These are phyloP conservation scores for Phytophthora aleatoria DNA, from an alignment of 352 stramenopile species.

Conservation along the genomic window DNA sequence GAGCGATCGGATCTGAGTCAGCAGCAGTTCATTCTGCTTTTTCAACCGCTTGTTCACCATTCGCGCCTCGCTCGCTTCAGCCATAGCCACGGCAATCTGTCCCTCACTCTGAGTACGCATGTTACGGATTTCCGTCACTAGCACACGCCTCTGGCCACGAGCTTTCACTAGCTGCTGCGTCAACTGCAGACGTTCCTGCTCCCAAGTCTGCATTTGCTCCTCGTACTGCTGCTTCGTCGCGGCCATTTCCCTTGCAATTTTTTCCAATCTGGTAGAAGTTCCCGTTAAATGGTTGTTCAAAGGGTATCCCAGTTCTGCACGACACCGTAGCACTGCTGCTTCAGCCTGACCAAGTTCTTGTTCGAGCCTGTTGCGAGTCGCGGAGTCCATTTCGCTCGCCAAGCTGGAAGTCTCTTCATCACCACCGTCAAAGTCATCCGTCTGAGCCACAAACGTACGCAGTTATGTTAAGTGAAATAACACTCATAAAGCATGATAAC, in stretches of 20 bases:
- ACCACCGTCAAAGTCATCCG: conserved; percentile 63
- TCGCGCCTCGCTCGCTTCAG: conserved; percentile 82
- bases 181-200: conserved; percentile 57
- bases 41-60: conserved; percentile 87
- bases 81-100: conserved; percentile 82
- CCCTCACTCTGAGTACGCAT: conserved; percentile 76
- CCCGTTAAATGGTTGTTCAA: conserved; percentile 77
- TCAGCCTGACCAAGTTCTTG: conserved; percentile 78
- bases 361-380: conserved; percentile 56
- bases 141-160: conserved; percentile 75
- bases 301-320: conserved; percentile 76
- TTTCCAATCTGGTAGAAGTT: conserved; percentile 75
- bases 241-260: conserved; percentile 75
- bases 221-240: conserved; percentile 74
- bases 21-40: conserved; percentile 80
- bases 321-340: conserved; percentile 67
- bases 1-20: conserved; percentile 80
- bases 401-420: conserved; percentile 32
- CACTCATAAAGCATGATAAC: background rate
- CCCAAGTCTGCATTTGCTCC: conserved; percentile 56
- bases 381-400: conserved; percentile 52
- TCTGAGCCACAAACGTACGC: conserved; percentile 31
- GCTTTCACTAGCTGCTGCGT: conserved; percentile 81
- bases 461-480: conserved; percentile 7
- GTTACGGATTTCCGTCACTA: conserved; percentile 81